Base-by-base conservation (phyloP, 1,284 basidiomycete genomes). In the Cutaneotrichosporon cutaneum region DNA sequence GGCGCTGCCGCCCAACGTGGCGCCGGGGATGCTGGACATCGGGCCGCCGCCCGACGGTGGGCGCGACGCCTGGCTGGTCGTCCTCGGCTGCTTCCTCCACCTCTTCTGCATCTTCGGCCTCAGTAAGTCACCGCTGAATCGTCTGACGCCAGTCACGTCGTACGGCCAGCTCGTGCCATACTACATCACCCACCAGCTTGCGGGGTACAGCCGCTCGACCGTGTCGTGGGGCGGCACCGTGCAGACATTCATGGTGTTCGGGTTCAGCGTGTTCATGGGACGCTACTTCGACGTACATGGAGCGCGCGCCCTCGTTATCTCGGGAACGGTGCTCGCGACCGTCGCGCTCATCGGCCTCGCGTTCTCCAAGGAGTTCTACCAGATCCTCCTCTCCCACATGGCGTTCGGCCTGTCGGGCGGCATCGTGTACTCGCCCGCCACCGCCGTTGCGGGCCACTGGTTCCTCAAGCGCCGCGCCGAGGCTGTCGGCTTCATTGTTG, bases 371-470 rank as follows among this genome's bases (percentile, higher is more conserved):
- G 61, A 72, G 56, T 79, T 72, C 65, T 79, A 74, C 57, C 77
- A 79, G 56, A 73, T 79, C 61, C 63, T 78, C 14, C 70, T 78
- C 5, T 70, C 74, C 0, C 75, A 77, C 54, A 57, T 70, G 2
- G 62, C 70, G 1, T 76, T 73, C 45, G 77, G 77, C 21, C 54
- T 76, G 6, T 68, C 72, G 0, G 75, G 72, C 0, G 67, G 71
- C 0, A 57, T 75, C n/a, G 56, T 77, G 18, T 79, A 76, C 58
- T 68, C 75, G 0, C 76, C 77, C 6, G 68, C 75, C 0, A 77
- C 74, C 1, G 75, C 76, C 1, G 72, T 77, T 8, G 68, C 69
- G 2, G 74, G 73, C 0, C 77, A 79, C 56, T 79, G 77, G 77
- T 79, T 79, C 64, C 61, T 76, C 53, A 63, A 68, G 33, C 70